A percentile compares a stretch with the other conserved stretches of the same genome.
Conservation (phyloP, 2,329 filamentous ascomycete genomes). For the Colletotrichum sp. region DNA sequence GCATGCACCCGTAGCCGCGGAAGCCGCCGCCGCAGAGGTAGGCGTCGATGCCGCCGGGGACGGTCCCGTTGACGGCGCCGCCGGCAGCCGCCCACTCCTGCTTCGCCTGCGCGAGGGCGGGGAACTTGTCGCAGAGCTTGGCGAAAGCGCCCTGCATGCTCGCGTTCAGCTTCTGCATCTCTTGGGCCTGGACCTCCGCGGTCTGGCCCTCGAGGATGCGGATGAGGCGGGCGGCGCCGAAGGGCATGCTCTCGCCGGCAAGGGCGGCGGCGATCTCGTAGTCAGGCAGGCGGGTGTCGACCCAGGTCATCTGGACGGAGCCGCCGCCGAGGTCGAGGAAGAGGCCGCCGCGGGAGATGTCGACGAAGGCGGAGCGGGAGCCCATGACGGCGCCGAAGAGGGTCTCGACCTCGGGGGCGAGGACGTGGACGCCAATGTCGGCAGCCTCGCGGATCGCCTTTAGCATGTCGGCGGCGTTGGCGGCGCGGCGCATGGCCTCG, state of each 20-base stretch:
- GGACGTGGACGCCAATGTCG: conserved; percentile 69
- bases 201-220: conserved; percentile 49
- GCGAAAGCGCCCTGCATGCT: conserved; percentile 67
- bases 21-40: conserved; percentile 93
- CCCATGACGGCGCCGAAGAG: conserved; percentile 80
- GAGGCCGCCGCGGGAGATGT: conserved; percentile 67
- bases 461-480: conserved; percentile 74
- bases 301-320: conserved; percentile 69
- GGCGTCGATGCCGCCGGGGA: conserved; percentile 62
- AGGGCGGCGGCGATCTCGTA: conserved; percentile 61
- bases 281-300: conserved; percentile 50
- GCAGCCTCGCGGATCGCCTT: conserved; percentile 65
- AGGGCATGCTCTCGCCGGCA: conserved; percentile 63
- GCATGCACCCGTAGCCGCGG: conserved; percentile 86
- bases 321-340: conserved; percentile 88
- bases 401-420: conserved; percentile 83
- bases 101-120: conserved; percentile 46
- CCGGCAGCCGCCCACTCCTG: conserved; percentile 30
- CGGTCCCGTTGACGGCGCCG: conserved; percentile 24
- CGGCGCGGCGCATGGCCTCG: conserved; percentile 83
- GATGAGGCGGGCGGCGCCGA: conserved; percentile 64
- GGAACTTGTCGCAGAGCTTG: conserved; percentile 52
- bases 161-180: conserved; percentile 58
- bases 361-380: conserved; percentile 74
- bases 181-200: conserved; percentile 43